Evolutionary conservation across 768 basidiomycete genomes (phyloP).

Genomic region (Hygrophoropsis aurantiaca): DNA sequence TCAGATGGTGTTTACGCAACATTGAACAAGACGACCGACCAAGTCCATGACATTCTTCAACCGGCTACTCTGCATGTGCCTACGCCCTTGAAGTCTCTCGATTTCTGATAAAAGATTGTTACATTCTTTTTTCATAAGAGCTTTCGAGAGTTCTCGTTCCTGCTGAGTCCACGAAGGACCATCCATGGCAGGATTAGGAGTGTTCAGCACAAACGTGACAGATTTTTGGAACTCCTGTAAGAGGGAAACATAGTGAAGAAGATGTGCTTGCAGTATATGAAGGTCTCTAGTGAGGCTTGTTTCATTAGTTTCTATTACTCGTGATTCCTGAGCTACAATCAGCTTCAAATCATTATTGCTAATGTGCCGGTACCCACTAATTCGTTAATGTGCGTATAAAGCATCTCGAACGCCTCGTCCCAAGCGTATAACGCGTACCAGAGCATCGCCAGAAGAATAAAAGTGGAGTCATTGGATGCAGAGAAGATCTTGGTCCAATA

Average conservation of each 20-base stretch:
- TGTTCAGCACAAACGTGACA: constrained; percentile 41
- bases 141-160: background rate
- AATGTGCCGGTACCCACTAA: constrained; percentile 37
- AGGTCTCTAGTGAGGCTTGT: constrained; percentile 48
- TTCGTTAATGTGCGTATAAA: constrained; percentile 50
- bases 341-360: background rate
- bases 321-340: constrained; percentile 39
- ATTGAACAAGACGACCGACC: constrained; percentile 14
- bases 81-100: constrained; percentile 34
- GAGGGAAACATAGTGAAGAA: constrained; percentile 51
- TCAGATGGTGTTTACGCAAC: background rate
- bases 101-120: constrained; percentile 40
- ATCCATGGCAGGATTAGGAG: constrained; percentile 44
- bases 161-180: background rate
- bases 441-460: constrained; percentile 39
- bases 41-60: constrained; percentile 32
- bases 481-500: constrained; percentile 36
- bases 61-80: constrained; percentile 25
- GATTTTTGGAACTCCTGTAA: constrained; percentile 49
- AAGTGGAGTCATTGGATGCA: constrained; percentile 30
- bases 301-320: constrained; percentile 36
- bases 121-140: constrained; percentile 17
- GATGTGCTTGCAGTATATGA: constrained; percentile 56
- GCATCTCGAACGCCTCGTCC: constrained; percentile 55
- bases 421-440: constrained; percentile 65